phyloP scores from a whole-genome alignment of 305 asterid genomes.

The Caryopteris hybrid region DNA sequence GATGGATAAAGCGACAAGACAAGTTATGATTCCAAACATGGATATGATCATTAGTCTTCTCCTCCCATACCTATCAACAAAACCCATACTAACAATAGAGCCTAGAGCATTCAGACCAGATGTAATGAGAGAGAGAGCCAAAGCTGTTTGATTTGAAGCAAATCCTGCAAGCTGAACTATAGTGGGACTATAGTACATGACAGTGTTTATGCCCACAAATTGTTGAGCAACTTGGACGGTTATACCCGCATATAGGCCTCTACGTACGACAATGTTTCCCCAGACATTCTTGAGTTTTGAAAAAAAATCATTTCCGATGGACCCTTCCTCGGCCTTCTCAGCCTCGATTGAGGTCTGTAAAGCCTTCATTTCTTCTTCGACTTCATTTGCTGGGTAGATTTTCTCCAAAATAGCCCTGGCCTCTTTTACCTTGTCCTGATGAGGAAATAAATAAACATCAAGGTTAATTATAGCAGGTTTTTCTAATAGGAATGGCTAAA shows the following conservation, averaged over 20 bases:
- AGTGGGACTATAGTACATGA: constrained; percentile 83
- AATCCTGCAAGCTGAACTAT: constrained; percentile 76
- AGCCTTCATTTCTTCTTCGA: constrained; percentile 66
- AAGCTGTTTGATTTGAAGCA: constrained; percentile 67
- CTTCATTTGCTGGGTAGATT: constrained; percentile 75
- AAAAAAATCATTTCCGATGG: constrained; percentile 23
- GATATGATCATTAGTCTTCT: constrained; percentile 71
- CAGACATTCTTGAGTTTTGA: constrained; percentile 44
- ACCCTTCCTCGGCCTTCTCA: constrained; percentile 48
- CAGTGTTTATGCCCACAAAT: constrained; percentile 74
- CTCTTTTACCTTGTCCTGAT: constrained; percentile 54
- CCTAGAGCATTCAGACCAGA: constrained; percentile 79
- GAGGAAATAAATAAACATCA: background rate
- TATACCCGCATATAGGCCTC: constrained; percentile 74
- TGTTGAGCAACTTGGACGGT: constrained; percentile 82
- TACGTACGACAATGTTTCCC: constrained; percentile 53
- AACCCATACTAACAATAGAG: constrained; percentile 57
- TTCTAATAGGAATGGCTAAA: background rate
- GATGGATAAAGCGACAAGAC: constrained; percentile 47
- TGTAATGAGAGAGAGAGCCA: constrained; percentile 73
- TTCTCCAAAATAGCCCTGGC: constrained; percentile 66
- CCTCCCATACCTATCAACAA: constrained; percentile 69
- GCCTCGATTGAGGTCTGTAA: constrained; percentile 51
- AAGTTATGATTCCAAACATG: constrained; percentile 59
- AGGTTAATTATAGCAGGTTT: background rate